These are phyloP conservation scores for Termitomyces sp. DNA, from an alignment of 1,284 basidiomycete genomes.

Conservation along the genomic window DNA sequence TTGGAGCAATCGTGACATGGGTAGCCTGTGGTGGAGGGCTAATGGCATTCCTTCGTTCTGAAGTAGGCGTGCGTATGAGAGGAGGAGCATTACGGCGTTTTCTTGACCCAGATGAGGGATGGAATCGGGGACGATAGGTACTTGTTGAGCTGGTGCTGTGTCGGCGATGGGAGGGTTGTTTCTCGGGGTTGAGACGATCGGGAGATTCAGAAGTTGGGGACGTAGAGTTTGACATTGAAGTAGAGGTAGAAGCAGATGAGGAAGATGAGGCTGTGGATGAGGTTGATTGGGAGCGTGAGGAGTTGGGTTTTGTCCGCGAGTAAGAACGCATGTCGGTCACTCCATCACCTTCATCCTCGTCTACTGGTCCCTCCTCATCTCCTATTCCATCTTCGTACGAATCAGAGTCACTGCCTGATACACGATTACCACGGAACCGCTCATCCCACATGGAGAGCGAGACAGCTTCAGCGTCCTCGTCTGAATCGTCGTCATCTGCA, in stretches of 20 bases:
- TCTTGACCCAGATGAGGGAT: conserved; percentile 10
- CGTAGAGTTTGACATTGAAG: conserved; percentile 23
- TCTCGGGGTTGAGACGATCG: conserved; percentile 13
- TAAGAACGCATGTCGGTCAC: conserved; percentile 60
- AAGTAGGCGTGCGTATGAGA: conserved; percentile 10
- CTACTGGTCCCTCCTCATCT: conserved; percentile 14
- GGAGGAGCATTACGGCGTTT: conserved; percentile 16
- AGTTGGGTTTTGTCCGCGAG: conserved; percentile 19
- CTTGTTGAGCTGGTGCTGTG: conserved; percentile 20
- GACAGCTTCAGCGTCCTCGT: conserved; percentile 31
- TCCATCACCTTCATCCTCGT: conserved; percentile 40
- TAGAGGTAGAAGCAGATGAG: conserved; percentile 31
- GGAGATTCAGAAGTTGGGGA: conserved; percentile 15
- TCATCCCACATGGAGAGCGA: conserved; percentile 23
- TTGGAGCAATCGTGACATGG: conserved; percentile 87
- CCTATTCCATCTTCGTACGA: conserved; percentile 39
- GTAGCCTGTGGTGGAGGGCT: conserved; percentile 11
- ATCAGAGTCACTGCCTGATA: conserved; percentile 31
- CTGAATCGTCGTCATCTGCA: conserved; percentile 45
- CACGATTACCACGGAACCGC: conserved; percentile 32
- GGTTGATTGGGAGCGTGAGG: conserved; percentile 33
- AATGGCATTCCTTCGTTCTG: conserved; percentile 7
- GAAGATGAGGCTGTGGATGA: conserved; percentile 26
- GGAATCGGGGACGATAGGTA: conserved; percentile 21
- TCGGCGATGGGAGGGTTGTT: conserved; percentile 9